Evolutionary conservation across 306 rosid genomes (phyloP), one percentile per base, ranked within the genome.

Genomic region (Vigna angularis): DNA sequence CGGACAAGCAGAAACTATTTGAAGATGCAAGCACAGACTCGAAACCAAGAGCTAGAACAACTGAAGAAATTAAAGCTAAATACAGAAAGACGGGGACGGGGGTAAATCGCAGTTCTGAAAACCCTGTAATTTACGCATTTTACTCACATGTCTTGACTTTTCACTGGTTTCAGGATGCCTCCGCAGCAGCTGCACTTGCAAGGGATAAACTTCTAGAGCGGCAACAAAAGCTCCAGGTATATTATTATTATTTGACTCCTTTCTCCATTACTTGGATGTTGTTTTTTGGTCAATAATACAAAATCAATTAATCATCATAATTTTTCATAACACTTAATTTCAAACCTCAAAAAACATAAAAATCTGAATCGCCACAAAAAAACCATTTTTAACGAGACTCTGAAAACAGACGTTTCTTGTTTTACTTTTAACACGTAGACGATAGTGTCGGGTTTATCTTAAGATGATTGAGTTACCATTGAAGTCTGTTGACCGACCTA

Each of bases 1-100:
- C 89, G 14, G 94, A 91, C 83, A 83, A 79, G 76, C 74, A 84
- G 59, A 94, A 79, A 84, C 72, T 91, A 80, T 40, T 94, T 76
- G 93, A 84, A 77, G 90, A 85, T 20, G 77, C 82, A 59, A 52
- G 85, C 70, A 75, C 81, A 28, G 84, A 83, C 76, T 61, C 86
- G 26, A 76, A 88, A 53, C 94, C 97, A 50, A 91, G 52, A 78
- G 64, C 34, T 66, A 90, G 96, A 79, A 94, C 96, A 50, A 83
- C 96, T 15, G 98, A 89, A 26, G 98, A 94, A 89, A 83, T 91
- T 64, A 91, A 85, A 87, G 98, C 97, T 36, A 94, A 92, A 87
- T 94, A 94, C 83, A 84, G 91, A 84, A 89, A 90, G 85, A 89
- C 80, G 1, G 87, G 80, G 82, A 89, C 77, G 1, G 87, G 80